These are phyloP conservation scores for Hymenoscyphus linearis DNA, from an alignment of 2,329 filamentous ascomycete species.

Conservation along the genomic window DNA sequence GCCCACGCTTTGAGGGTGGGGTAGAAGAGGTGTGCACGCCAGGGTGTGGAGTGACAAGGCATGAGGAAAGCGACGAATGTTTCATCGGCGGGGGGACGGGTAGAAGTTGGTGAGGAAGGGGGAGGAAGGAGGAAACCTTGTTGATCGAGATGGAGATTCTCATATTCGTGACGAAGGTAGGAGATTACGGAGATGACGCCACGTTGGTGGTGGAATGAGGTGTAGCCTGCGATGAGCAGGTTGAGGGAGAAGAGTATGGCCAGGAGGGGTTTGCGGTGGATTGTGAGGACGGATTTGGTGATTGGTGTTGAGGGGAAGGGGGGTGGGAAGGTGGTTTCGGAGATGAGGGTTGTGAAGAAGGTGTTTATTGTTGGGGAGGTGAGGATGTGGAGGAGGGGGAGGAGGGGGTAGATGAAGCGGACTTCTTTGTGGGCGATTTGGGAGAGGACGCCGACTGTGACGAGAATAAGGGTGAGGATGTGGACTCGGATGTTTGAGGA, in stretches of 20 bases:
- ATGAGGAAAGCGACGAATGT: constrained; percentile 78
- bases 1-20: constrained; percentile 74
- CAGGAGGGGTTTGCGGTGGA: constrained; percentile 53
- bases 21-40: constrained; percentile 82
- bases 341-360: constrained; percentile 50
- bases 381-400: constrained; percentile 80
- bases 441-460: constrained; percentile 61
- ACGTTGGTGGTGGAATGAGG: constrained; percentile 71
- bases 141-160: constrained; percentile 46
- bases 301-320: constrained; percentile 26
- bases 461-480: constrained; percentile 45
- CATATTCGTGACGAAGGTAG: constrained; percentile 71
- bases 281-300: constrained; percentile 26
- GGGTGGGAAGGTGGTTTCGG: constrained; percentile 20
- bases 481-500: constrained; percentile 38
- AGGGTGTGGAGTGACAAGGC: constrained; percentile 94
- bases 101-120: constrained; percentile 9
- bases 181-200: constrained; percentile 70
- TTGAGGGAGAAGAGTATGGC: constrained; percentile 59
- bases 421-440: constrained; percentile 92
- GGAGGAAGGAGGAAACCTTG: constrained; percentile 31
- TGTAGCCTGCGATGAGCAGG: constrained; percentile 65
- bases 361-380: constrained; percentile 60
- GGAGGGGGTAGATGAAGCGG: constrained; percentile 89
- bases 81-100: constrained; percentile 7